phyloP scores from a whole-genome alignment of 2,329 filamentous ascomycete species.

The Pseudocercospora macadamiae region DNA sequence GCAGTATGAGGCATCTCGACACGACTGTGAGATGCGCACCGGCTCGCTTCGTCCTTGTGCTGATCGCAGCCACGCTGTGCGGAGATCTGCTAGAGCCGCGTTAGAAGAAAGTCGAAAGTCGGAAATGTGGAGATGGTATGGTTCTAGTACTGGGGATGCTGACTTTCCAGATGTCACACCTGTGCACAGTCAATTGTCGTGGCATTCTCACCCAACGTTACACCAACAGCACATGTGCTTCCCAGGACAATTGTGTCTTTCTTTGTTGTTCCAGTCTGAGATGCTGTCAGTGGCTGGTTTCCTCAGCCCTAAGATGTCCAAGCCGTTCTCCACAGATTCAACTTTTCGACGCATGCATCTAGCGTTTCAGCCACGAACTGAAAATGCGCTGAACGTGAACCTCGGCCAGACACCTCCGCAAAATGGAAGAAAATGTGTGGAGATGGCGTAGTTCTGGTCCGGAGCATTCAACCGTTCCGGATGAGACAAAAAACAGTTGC shows the following conservation, averaged over 20 bases:
- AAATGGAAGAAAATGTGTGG: not conserved
- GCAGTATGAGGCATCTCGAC: not conserved
- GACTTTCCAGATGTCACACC: not conserved
- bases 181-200: not conserved
- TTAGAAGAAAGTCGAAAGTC: not conserved
- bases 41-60: not conserved
- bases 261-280: not conserved
- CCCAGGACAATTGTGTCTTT: not conserved
- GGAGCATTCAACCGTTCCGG: not conserved
- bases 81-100: not conserved
- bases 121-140: too few relatives aligned
- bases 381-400: not conserved
- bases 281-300: constrained; percentile 1
- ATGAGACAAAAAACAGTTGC: not conserved
- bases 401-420: not conserved
- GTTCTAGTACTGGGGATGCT: too few relatives aligned
- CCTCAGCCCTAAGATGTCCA: not conserved
- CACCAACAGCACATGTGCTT: not conserved
- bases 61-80: not conserved
- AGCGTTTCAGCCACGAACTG: constrained; percentile 2
- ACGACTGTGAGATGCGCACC: not conserved
- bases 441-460: not conserved
- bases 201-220: not conserved
- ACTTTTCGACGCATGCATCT: not conserved
- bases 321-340: not conserved